Conservation (phyloP, 2,329 filamentous ascomycete species). For the Aspergillus neoniger region DNA sequence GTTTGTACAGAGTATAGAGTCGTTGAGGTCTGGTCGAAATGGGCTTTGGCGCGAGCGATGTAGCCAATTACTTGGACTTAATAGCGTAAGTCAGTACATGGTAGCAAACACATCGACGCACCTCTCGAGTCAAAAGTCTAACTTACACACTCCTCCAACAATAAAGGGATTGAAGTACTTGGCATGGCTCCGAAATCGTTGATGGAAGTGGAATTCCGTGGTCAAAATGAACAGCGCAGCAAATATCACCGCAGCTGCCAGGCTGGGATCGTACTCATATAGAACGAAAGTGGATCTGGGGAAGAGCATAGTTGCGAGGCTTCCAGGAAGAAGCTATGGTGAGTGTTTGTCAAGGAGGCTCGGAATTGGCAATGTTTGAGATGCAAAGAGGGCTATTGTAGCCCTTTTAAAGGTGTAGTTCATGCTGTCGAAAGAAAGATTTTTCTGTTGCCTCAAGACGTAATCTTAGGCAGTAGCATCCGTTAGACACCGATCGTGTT, state of each 20-base stretch:
- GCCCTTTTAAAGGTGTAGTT: too few relatives aligned
- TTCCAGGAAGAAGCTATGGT: too few relatives aligned
- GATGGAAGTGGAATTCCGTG: slow-evolving; percentile 16
- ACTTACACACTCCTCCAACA: slow-evolving; percentile 23
- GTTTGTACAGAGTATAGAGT: slow-evolving; percentile 5
- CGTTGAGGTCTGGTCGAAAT: background rate
- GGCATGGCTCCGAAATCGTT: slow-evolving; percentile 10
- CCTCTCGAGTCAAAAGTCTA: background rate
- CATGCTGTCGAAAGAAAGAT: too few relatives aligned
- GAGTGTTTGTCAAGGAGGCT: too few relatives aligned
- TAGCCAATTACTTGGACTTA: slow-evolving; percentile 10
- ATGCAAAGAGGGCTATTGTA: too few relatives aligned
- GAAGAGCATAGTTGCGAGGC: too few relatives aligned
- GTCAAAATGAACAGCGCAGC: slow-evolving; percentile 22
- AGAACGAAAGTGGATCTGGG: slow-evolving; percentile 7
- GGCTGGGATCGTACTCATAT: slow-evolving; percentile 29
- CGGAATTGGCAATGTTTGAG: too few relatives aligned
- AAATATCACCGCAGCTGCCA: slow-evolving; percentile 26
- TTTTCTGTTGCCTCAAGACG: too few relatives aligned
- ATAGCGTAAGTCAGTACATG: background rate
- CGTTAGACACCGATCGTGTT: too few relatives aligned
- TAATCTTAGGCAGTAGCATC: too few relatives aligned
- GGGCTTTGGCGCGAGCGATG: background rate
- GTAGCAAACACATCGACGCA: too few relatives aligned
- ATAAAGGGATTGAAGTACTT: slow-evolving; percentile 20